Conservation (phyloP, 768 basidiomycete genomes). For the Trametes elegans region DNA sequence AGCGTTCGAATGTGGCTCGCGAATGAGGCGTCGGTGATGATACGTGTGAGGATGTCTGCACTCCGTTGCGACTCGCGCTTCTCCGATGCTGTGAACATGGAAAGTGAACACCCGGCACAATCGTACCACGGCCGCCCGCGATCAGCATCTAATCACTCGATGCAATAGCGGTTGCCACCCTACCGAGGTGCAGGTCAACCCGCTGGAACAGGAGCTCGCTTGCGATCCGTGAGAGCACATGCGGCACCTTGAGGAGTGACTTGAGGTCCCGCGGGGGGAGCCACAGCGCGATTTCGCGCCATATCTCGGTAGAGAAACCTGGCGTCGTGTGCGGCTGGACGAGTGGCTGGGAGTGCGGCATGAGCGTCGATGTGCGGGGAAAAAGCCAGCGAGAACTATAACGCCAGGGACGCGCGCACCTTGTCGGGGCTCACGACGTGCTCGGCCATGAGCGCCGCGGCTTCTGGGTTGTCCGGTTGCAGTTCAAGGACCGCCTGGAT, state of each 20-base stretch:
- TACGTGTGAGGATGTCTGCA: constrained; percentile 67
- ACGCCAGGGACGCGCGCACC: constrained; percentile 36
- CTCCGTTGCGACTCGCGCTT: constrained; percentile 59
- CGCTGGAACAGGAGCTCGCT: constrained; percentile 64
- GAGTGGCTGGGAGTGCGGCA: constrained; percentile 25
- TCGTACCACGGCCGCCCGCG: constrained; percentile 15
- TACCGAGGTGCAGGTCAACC: constrained; percentile 61
- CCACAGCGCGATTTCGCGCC: constrained; percentile 64
- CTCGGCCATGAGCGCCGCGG: constrained; percentile 56
- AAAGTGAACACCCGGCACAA: constrained; percentile 21
- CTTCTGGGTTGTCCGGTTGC: constrained; percentile 71
- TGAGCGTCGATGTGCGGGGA: constrained; percentile 1
- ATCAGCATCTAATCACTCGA: not conserved
- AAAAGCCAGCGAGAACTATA: constrained; percentile 7
- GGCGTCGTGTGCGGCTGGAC: constrained; percentile 44
- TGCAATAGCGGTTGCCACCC: constrained; percentile 14
- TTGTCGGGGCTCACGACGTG: constrained; percentile 56
- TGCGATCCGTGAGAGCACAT: constrained; percentile 65
- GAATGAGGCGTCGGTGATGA: constrained; percentile 60
- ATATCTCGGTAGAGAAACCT: constrained; percentile 66
- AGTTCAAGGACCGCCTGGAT: constrained; percentile 57
- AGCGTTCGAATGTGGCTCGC: constrained; percentile 56
- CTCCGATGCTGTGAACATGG: constrained; percentile 39
- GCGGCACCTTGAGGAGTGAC: constrained; percentile 60
- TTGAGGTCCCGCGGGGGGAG: constrained; percentile 66